Evolutionary conservation across 495 filamentous ascomycete genomes (phyloP).

Genomic region (Pyrenopolyporus hunteri): DNA sequence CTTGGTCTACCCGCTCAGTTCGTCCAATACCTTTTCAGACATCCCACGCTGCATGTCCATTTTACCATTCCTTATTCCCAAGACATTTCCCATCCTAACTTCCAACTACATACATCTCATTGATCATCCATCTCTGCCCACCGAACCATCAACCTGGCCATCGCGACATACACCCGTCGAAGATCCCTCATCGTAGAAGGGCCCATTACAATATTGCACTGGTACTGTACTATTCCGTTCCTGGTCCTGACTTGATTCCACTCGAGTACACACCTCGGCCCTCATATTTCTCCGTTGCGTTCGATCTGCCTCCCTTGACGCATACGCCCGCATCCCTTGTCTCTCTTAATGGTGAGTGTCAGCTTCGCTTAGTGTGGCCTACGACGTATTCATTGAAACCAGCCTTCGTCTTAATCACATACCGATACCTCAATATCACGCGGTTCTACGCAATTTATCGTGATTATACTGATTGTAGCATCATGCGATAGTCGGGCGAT

Average conservation of each 20-base stretch:
- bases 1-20: conserved; percentile 12
- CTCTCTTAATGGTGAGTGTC: conserved; percentile 36
- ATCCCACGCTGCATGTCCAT: conserved; percentile 26
- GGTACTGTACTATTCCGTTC: not conserved
- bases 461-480: conserved; percentile 10
- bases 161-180: conserved; percentile 2
- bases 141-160: conserved; percentile 4
- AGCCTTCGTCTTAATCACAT: not conserved
- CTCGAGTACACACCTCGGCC: no score
- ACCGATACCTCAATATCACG: not conserved
- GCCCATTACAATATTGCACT: not conserved
- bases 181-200: not conserved
- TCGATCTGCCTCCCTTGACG: conserved; percentile 5
- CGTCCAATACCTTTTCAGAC: conserved; percentile 20
- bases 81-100: conserved; percentile 22
- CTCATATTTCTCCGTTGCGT: conserved; percentile 15
- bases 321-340: conserved; percentile 12
- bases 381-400: not conserved
- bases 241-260: not conserved
- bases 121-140: conserved; percentile 3
- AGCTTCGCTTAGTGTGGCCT: conserved; percentile 4
- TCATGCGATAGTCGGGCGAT: conserved; percentile 62
- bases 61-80: conserved; percentile 28
- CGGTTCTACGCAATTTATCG: not conserved
- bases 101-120: conserved; percentile 21